Conservation (phyloP, 106 monocot species). For the Platanthera guangdongensis region DNA sequence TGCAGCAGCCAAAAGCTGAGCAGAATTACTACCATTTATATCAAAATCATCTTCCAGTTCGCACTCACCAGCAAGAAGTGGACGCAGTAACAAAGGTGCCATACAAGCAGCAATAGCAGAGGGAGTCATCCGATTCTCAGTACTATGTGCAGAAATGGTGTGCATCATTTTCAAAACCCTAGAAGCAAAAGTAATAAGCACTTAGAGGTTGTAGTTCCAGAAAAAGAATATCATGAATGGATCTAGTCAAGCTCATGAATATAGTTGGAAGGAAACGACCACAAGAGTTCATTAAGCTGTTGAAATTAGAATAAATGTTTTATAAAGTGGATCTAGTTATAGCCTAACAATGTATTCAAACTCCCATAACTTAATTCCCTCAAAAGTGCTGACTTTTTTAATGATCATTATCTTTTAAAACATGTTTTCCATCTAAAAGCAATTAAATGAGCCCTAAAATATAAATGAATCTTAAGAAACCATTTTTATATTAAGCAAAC, state of each 20-base stretch:
- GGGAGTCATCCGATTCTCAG: slow-evolving; percentile 91
- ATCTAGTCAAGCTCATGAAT: not conserved
- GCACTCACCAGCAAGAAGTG: slow-evolving; percentile 97
- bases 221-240: not conserved
- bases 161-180: slow-evolving; percentile 99
- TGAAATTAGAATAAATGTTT: too few species aligned
- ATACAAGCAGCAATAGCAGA: slow-evolving; percentile 99
- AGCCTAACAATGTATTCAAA: too few species aligned
- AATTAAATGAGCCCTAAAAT: not conserved
- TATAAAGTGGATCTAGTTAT: too few species aligned
- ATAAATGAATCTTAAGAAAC: not conserved
- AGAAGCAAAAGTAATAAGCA: not conserved
- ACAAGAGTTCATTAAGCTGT: too few species aligned
- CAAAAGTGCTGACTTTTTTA: too few species aligned
- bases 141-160: slow-evolving; percentile 56
- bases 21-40: slow-evolving; percentile 66
- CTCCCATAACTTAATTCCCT: too few species aligned
- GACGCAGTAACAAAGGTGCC: slow-evolving; percentile 93
- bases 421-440: too few species aligned
- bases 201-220: not conserved
- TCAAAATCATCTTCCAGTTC: slow-evolving; percentile 97
- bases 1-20: slow-evolving; percentile 98
- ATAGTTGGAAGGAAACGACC: not conserved
- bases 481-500: not conserved
- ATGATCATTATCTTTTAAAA: too few species aligned